Evolutionary conservation across 2,329 filamentous ascomycete species (phyloP).

Genomic region (Microcyclosporella mali): DNA sequence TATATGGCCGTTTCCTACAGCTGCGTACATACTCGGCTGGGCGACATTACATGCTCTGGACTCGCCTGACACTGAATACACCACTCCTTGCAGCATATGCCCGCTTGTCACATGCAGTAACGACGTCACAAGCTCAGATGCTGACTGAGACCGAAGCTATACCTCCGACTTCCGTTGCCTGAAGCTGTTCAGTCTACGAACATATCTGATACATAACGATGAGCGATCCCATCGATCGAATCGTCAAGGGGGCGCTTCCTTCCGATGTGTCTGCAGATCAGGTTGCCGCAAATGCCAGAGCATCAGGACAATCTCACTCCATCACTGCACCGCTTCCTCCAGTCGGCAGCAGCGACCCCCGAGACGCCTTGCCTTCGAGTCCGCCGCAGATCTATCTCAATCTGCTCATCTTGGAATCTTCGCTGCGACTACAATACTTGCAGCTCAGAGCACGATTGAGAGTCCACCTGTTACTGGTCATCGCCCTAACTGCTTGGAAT

Average conservation of each 20-base stretch:
- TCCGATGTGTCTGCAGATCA: slow-evolving; percentile 48
- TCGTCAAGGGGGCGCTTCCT: slow-evolving; percentile 82
- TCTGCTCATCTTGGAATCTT: slow-evolving; percentile 91
- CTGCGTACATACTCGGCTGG: too few relatives aligned
- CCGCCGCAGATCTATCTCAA: slow-evolving; percentile 98
- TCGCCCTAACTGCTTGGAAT: slow-evolving; percentile 74
- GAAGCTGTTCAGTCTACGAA: background rate
- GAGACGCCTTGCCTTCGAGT: slow-evolving; percentile 76
- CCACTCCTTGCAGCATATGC: too few relatives aligned
- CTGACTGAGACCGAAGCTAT: background rate
- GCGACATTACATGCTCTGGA: too few relatives aligned
- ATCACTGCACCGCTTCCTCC: slow-evolving; percentile 35
- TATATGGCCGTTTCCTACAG: too few relatives aligned
- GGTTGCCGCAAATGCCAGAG: slow-evolving; percentile 34
- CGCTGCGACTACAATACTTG: slow-evolving; percentile 85
- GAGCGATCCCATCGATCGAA: slow-evolving; percentile 58
- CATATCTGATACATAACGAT: slow-evolving; percentile 5
- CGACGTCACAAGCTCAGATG: background rate
- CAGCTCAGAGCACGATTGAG: slow-evolving; percentile 79
- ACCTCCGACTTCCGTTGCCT: too few relatives aligned
- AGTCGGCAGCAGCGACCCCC: slow-evolving; percentile 54
- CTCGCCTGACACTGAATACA: too few relatives aligned
- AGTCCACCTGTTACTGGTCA: slow-evolving; percentile 88
- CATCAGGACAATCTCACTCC: slow-evolving; percentile 26
- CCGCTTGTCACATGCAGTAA: too few relatives aligned